Evolutionary conservation across 305 asterid species (phyloP).

Genomic region (Nicotiana rustica): DNA sequence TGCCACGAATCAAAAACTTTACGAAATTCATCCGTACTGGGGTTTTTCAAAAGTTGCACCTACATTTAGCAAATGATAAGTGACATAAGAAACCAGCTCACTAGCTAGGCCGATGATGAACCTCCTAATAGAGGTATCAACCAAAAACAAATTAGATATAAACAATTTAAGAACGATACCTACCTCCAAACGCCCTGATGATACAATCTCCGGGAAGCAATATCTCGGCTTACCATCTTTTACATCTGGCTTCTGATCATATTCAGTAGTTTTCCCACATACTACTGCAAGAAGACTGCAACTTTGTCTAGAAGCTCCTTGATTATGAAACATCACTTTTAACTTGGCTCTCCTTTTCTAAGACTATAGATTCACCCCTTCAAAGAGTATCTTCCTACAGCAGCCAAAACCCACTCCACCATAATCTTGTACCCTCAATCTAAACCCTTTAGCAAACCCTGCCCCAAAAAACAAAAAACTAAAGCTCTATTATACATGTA

Average conservation of each 20-base stretch:
- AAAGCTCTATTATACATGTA: not conserved
- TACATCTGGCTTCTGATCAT: slow-evolving; percentile 56
- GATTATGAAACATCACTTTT: slow-evolving; percentile 78
- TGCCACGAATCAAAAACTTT: slow-evolving; percentile 75
- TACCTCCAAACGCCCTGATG: slow-evolving; percentile 96
- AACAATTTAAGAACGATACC: slow-evolving; percentile 34
- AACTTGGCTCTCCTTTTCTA: slow-evolving; percentile 40
- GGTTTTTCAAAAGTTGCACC: slow-evolving; percentile 86
- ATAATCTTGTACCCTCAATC: not conserved
- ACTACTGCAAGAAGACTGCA: slow-evolving; percentile 84
- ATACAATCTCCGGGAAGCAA: slow-evolving; percentile 73
- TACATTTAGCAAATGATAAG: slow-evolving; percentile 40
- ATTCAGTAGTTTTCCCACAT: slow-evolving; percentile 59
- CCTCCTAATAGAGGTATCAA: slow-evolving; percentile 6
- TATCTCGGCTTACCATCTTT: slow-evolving; percentile 53
- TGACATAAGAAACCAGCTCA: slow-evolving; percentile 31
- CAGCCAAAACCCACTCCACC: slow-evolving; percentile 8
- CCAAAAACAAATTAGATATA: not conserved
- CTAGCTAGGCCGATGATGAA: not conserved
- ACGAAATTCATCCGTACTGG: slow-evolving; percentile 72
- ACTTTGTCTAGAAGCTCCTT: slow-evolving; percentile 78
- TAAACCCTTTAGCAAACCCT: slow-evolving; percentile 21
- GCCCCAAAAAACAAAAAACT: not conserved
- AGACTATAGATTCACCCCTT: slow-evolving; percentile 36
- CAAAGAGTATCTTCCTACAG: slow-evolving; percentile 25